Conservation (phyloP, 2,329 filamentous ascomycete genomes). For the Coniochaeta prunicola region DNA sequence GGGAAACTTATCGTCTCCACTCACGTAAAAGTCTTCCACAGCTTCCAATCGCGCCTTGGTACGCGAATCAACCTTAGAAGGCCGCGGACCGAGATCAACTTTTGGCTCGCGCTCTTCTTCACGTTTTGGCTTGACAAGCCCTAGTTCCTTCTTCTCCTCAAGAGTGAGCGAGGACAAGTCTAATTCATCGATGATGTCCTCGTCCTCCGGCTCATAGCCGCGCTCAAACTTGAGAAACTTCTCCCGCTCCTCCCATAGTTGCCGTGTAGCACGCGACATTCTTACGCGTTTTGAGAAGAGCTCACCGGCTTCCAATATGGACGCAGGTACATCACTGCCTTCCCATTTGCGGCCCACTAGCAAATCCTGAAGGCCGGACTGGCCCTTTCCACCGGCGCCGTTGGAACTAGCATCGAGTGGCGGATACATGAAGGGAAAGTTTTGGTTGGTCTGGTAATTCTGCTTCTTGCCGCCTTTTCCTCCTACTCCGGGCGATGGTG, state of each 20-base stretch:
- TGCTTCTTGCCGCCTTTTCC: constrained; percentile 97
- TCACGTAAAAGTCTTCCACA: constrained; percentile 80
- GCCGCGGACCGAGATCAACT: constrained; percentile 44
- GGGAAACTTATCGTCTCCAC: constrained; percentile 30
- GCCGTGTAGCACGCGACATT: constrained; percentile 84
- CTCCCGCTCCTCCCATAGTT: constrained; percentile 92
- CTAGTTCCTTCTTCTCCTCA: constrained; percentile 38
- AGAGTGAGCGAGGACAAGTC: constrained; percentile 26
- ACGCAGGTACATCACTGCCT: constrained; percentile 88
- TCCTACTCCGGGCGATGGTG: constrained; percentile 78
- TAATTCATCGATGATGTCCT: constrained; percentile 31
- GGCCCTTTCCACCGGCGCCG: constrained; percentile 81
- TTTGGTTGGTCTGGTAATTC: constrained; percentile 98
- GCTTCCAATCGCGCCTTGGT: constrained; percentile 59
- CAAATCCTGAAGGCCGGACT: constrained; percentile 69
- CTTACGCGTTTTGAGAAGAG: constrained; percentile 85
- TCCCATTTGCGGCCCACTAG: constrained; percentile 84
- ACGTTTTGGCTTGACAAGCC: constrained; percentile 36
- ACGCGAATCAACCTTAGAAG: constrained; percentile 39
- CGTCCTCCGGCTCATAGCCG: constrained; percentile 63
- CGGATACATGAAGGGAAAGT: constrained; percentile 96
- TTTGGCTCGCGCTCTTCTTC: constrained; percentile 24
- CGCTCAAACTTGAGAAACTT: constrained; percentile 86
- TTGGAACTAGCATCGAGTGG: constrained; percentile 86
- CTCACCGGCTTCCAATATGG: constrained; percentile 89